A percentile compares a stretch with the other conserved stretches of the same genome.
Evolutionary conservation across 2,329 filamentous ascomycete genomes (phyloP).

Genomic region (Sphaerulina vaccinii): DNA sequence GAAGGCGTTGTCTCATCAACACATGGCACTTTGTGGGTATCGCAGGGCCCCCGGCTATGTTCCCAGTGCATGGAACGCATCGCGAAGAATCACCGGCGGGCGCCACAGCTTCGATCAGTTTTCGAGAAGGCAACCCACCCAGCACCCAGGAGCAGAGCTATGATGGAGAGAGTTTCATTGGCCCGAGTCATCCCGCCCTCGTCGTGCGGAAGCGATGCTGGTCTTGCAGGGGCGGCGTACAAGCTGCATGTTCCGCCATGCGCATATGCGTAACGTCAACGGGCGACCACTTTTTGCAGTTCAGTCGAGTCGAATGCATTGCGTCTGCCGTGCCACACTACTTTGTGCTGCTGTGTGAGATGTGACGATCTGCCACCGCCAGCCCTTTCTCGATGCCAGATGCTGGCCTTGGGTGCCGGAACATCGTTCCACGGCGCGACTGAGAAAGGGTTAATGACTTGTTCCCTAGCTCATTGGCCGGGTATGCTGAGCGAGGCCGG

Average conservation of each 20-base stretch:
- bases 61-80: too few relatives aligned
- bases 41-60: too few relatives aligned
- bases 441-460: constrained; percentile 9
- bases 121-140: background rate
- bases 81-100: background rate
- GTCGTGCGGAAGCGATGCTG: background rate
- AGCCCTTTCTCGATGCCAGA: background rate
- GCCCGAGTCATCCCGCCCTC: background rate
- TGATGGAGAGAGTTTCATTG: background rate
- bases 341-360: background rate
- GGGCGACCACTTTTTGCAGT: background rate
- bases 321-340: background rate
- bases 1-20: background rate
- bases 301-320: background rate
- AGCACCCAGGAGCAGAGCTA: background rate
- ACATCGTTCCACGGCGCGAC: constrained; percentile 2
- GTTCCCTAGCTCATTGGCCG: constrained; percentile 3
- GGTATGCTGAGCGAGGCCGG: constrained; percentile 2
- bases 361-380: background rate
- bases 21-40: background rate
- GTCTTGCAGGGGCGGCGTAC: constrained; percentile 1
- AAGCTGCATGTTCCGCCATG: background rate
- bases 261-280: constrained; percentile 1
- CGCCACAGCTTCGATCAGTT: background rate
- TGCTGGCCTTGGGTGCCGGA: background rate